Conservation (phyloP, 2,329 filamentous ascomycete genomes). For the Rosellinia necatrix region DNA sequence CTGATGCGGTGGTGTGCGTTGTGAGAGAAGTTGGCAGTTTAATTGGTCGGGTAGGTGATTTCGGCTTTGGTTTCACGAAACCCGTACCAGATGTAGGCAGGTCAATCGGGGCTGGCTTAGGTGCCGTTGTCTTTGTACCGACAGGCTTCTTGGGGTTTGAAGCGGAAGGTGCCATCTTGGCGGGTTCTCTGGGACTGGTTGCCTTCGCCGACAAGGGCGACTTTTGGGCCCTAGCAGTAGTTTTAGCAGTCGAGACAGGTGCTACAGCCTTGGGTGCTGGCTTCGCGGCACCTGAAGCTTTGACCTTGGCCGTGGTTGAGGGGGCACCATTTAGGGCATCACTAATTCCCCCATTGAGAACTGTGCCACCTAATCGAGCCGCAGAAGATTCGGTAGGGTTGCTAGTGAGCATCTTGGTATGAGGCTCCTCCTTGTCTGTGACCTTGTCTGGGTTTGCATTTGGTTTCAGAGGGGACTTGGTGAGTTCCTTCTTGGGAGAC, state of each 20-base stretch:
- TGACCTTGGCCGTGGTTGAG: constrained; percentile 39
- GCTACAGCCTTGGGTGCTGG: constrained; percentile 28
- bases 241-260: constrained; percentile 38
- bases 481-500: constrained; percentile 35
- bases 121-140: constrained; percentile 39
- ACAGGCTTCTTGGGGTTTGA: constrained; percentile 43
- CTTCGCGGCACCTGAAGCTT: constrained; percentile 36
- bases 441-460: constrained; percentile 48
- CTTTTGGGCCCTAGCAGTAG: constrained; percentile 43
- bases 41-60: constrained; percentile 71
- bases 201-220: constrained; percentile 45
- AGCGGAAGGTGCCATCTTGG: constrained; percentile 41
- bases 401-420: constrained; percentile 40
- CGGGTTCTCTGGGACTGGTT: constrained; percentile 43
- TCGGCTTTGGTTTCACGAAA: constrained; percentile 63
- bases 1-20: constrained; percentile 71
- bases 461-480: constrained; percentile 36
- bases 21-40: constrained; percentile 69
- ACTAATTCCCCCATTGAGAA: constrained; percentile 25
- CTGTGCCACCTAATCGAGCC: constrained; percentile 27
- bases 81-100: constrained; percentile 46
- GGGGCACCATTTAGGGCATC: constrained; percentile 31
- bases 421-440: constrained; percentile 45
- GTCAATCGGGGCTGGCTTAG: constrained; percentile 50
- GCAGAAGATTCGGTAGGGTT: constrained; percentile 39